A percentile compares a stretch with the other conserved stretches of the same genome.
Conservation (phyloP, 169 alveolate genomes). For the Cryptosporidium tyzzeri region DNA sequence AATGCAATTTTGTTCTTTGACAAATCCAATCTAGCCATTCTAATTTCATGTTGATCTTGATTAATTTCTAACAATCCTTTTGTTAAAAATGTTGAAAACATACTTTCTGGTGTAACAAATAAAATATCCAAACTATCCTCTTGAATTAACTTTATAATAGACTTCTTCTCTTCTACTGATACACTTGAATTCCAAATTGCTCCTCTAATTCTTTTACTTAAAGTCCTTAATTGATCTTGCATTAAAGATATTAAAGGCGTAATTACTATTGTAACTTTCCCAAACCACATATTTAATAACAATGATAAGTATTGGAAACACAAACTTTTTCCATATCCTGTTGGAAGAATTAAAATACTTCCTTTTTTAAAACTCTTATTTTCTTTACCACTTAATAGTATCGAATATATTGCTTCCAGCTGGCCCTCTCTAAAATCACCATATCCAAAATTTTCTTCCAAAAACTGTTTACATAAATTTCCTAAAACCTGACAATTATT, state of each 20-base stretch:
- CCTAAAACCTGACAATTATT: not conserved
- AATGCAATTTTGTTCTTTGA: constrained; percentile 77
- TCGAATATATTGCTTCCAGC: constrained; percentile 84
- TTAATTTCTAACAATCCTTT: constrained; percentile 77
- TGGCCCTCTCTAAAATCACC: constrained; percentile 86
- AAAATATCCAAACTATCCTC: constrained; percentile 85
- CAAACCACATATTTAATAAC: constrained; percentile 49
- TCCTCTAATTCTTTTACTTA: constrained; percentile 87
- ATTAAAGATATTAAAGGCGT: constrained; percentile 90
- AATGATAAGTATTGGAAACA: constrained; percentile 81
- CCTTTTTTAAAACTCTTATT: constrained; percentile 78
- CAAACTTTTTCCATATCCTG: constrained; percentile 83
- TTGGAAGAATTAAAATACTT: constrained; percentile 81
- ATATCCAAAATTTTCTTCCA: constrained; percentile 80
- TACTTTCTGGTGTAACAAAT: constrained; percentile 88
- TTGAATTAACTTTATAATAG: constrained; percentile 80
- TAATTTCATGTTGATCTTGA: constrained; percentile 58
- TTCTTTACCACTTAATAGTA: constrained; percentile 81
- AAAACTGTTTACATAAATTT: not conserved
- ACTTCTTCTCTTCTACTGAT: constrained; percentile 78
- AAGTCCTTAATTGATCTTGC: constrained; percentile 87
- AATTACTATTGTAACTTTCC: constrained; percentile 83
- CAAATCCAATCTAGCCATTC: constrained; percentile 40
- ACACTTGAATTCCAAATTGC: constrained; percentile 86
- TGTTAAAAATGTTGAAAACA: constrained; percentile 60